These are phyloP conservation scores for Alloteropsis semialata DNA, from an alignment of 176 grass and related monocot genomes.

Conservation along the genomic window DNA sequence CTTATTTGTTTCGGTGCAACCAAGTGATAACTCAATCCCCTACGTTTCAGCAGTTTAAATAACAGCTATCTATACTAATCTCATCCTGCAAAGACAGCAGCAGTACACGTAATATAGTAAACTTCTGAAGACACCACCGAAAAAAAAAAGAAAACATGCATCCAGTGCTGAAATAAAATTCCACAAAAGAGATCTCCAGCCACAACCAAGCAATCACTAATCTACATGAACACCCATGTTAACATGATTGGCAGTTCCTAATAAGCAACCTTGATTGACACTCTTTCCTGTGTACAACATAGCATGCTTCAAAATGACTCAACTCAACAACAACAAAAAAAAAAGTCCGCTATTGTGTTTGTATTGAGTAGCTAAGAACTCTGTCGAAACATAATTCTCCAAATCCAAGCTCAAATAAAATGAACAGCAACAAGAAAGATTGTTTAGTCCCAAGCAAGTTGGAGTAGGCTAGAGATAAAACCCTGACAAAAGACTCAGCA, in stretches of 20 bases:
- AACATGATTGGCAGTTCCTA: constrained; percentile 1
- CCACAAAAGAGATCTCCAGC: background rate
- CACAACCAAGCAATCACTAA: constrained; percentile 7
- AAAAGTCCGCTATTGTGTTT: background rate
- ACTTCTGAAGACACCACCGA: background rate
- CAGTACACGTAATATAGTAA: background rate
- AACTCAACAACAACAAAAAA: too few species aligned
- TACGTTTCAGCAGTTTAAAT: background rate
- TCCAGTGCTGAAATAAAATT: background rate
- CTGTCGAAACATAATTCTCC: background rate
- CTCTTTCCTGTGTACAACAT: too few species aligned
- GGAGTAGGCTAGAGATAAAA: background rate
- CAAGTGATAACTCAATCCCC: constrained; percentile 17
- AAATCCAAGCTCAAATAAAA: background rate
- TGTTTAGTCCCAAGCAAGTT: background rate
- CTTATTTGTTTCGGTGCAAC: background rate
- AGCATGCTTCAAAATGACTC: too few species aligned
- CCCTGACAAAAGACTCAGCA: background rate
- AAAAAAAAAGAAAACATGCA: background rate
- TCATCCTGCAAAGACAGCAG: background rate
- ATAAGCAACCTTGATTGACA: too few species aligned
- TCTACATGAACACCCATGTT: background rate
- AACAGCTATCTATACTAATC: background rate
- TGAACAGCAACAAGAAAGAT: background rate
- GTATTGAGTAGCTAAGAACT: background rate